Base-by-base conservation (phyloP, 75 land plant genomes). In the Larix kaempferi region DNA sequence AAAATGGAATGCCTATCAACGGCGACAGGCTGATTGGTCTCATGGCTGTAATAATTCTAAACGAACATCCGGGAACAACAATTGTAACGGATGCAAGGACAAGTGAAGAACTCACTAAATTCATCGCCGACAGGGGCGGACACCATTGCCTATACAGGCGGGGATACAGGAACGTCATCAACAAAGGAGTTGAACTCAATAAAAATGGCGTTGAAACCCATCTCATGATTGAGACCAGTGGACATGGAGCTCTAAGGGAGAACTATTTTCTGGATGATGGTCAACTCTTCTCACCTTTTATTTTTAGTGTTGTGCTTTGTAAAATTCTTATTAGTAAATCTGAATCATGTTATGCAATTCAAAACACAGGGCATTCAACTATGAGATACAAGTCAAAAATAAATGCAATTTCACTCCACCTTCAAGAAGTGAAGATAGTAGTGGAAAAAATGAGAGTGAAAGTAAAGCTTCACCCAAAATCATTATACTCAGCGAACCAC, bases 171-270 rank as follows among this genome's bases (percentile, higher is more conserved):
- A 89, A 89, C 57, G 91, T 89, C 5, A 89, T 89, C 23, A 84
- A 86, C 39, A 86, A 89, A 57, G 91, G 88, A 19, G 77, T 84
- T 37, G 86, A 82, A 21, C 82, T 89, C 49, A 89, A 89, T 58
- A 26, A 71, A 75, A 82, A 80, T 29, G 86, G 86, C 0, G 56
- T 82, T 26, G 91, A 89, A 72, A 61, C 91, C 4, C 88, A 89
- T 78, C 91, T 89, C 65, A 86, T 86, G 88, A 89, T 89, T 84
- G 91, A 89, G 74, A 89, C 91, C 5, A 80, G 86, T 0, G 91
- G 91, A 14, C 91, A 89, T 79, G 91, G 91, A 15, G 91, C 91
- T 17, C 82, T 89, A 29, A 86, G 84, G 49, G 91, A 89, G 77
- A 89, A 89, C 74, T 37, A 89, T 74, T 89, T 84, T 60, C 86